Evolutionary conservation across 1,139 yeast genomes (phyloP).

Genomic region (Suhomyces coccinellae): DNA sequence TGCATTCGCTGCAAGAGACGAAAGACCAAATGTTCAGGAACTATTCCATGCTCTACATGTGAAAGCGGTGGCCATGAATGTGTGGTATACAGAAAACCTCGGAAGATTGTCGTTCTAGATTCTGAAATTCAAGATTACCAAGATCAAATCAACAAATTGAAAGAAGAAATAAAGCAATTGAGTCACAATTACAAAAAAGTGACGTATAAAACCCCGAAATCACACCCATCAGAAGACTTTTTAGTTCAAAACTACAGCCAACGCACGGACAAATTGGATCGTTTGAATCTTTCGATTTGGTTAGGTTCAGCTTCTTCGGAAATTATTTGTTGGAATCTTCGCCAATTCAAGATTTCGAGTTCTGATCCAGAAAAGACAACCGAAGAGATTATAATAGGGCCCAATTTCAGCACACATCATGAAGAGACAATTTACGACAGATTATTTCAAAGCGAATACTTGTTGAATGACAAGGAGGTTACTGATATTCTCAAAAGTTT

Average conservation of each 20-base stretch:
- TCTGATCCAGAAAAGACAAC: conserved; percentile 8
- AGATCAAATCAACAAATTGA: conserved; percentile 16
- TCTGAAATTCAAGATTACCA: conserved; percentile 25
- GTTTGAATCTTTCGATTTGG: conserved; percentile 16
- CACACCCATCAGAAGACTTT: too few species aligned
- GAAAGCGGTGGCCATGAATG: conserved; percentile 19
- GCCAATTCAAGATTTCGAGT: conserved; percentile 19
- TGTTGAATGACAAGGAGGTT: neutral
- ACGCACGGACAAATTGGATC: conserved; percentile 2
- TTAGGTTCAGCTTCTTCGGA: conserved; percentile 31
- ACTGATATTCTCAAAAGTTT: conserved; percentile 1
- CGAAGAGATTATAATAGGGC: conserved; percentile 20
- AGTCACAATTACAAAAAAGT: neutral
- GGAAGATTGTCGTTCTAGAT: conserved; percentile 23
- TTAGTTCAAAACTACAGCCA: neutral
- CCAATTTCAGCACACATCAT: conserved; percentile 27
- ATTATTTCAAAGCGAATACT: conserved; percentile 9
- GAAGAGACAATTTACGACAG: conserved; percentile 28
- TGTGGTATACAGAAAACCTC: conserved; percentile 26
- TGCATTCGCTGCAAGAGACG: conserved; percentile 28
- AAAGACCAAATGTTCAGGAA: conserved; percentile 32
- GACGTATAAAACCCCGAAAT: too few species aligned
- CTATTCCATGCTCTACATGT: conserved; percentile 26
- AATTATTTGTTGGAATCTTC: conserved; percentile 29
- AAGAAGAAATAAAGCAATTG: conserved; percentile 9